Base-by-base conservation (phyloP, 2,329 filamentous ascomycete species). In the Thelonectria rubi region DNA sequence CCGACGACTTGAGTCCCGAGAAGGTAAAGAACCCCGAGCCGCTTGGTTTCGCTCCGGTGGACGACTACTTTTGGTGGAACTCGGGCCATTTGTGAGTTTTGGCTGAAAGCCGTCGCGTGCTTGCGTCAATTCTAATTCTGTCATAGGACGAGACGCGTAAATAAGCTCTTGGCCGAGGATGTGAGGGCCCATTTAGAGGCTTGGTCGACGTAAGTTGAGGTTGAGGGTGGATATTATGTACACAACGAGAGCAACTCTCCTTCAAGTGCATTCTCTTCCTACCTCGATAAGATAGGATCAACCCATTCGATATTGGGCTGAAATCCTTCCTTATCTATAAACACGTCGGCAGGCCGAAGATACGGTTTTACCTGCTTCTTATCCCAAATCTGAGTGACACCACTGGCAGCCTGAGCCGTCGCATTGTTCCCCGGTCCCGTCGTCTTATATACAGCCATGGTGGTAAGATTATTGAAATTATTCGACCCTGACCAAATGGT, bases 381-480 rank as follows among this genome's bases (percentile, higher is more conserved):
- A 17, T 75, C 75, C 70, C 87, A 72, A 45, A 85, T 76, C 11
- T 75, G 78, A 0, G 81, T 82, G 24, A 86, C 70, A 34, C 67
- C 69, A 34, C 70, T 70, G 1, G 65, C 68, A 42, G 75, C 57
- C 46, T 84, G 75, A 0, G 79, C 84, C 1, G 78, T 79, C 17
- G 72, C 68, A 66, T 87, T 82, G 72, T 80, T 86, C 0, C 86
- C 85, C 0, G 84, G 83, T 0, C 86, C 86, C 50, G 71, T 81
- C 30, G 77, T 74, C 37, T 77, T 69, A 71, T 83, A 86, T 68
- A 86, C 84, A 0, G 84, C 85, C 84, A 86, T 84, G 8, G 84
- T 76, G 0, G 86, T 88, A 40, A 78, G 68, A 51, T 76, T 79
- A 78, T 50, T 55, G 4, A 74, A 63, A 74, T 78, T 47, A 5